phyloP scores from a whole-genome alignment of 495 filamentous ascomycete species.

The Penicillium desertorum region DNA sequence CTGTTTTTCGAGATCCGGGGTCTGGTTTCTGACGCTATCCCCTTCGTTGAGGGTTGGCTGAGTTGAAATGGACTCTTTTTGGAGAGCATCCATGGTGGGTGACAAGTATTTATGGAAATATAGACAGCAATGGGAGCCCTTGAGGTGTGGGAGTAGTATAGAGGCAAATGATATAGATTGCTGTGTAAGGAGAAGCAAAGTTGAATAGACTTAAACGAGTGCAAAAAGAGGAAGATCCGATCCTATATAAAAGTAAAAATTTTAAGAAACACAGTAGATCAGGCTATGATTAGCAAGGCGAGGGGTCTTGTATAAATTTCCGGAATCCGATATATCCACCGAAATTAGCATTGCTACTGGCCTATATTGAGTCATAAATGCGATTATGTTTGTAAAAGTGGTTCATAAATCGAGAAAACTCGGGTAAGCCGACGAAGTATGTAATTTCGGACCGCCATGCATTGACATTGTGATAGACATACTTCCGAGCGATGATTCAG shows the following conservation, averaged over 20 bases:
- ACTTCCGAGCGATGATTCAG: conserved; percentile 4
- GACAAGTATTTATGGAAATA: neutral
- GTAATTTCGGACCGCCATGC: neutral
- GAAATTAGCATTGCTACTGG: neutral
- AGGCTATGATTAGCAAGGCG: neutral
- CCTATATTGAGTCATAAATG: neutral
- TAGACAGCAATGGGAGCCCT: neutral
- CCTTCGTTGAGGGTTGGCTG: neutral
- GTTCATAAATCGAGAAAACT: neutral
- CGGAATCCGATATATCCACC: neutral
- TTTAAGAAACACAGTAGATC: neutral
- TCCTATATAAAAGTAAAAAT: neutral
- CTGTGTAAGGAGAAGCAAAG: neutral
- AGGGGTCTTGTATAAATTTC: conserved; percentile 1
- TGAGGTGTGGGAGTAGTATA: neutral
- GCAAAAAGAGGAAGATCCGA: neutral
- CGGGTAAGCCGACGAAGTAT: neutral
- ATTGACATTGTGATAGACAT: neutral
- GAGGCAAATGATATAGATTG: neutral
- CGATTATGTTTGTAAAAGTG: neutral
- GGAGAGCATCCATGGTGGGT: neutral
- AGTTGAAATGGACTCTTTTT: conserved; percentile 3
- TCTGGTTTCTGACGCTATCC: neutral
- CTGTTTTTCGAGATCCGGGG: conserved; percentile 8
- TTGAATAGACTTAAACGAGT: neutral